Evolutionary conservation across 345 rosid genomes (phyloP), one percentile per base, ranked within the genome.

Genomic region (Salix brachista): DNA sequence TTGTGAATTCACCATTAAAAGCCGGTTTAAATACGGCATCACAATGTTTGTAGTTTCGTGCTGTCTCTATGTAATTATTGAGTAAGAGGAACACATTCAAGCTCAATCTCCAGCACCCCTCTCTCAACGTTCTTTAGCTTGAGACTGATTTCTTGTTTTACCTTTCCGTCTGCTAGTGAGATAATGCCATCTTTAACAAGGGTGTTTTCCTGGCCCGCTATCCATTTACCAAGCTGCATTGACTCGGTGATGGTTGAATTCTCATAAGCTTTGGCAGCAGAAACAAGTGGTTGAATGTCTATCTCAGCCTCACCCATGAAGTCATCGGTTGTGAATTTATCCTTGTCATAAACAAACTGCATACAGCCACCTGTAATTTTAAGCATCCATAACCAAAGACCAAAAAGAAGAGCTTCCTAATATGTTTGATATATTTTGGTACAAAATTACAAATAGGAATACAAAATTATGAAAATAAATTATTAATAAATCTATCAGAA

Each of bases 231-330:
- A 1, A 94, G 91, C 81, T 87, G 92, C 84, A 83, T 88, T 4
- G 98, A 72, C 74, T 90, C 95, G 0, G 52, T 54, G 52, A 87
- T 83, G 42, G 84, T 78, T 16, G 91, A 91, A 8, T 68, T 78
- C 86, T 96, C 97, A 30, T 81, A 84, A 32, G 95, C 96, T 87
- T 84, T 89, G 25, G 99, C 97, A n/a, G 95, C 94, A 65, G 85
- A 44, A 30, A 96, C 86, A 72, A 96, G 86, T 9, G 98, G 94
- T 80, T 96, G 96, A 75, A 94, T 96, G 86, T 96, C 97, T n/a
- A 96, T 92, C 86, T 96, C 98, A 0, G 98, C 95, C 71, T 93
- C 98, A 48, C 99, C 99, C 98, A 93, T 96, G 80, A 93, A 96
- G 87, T 96, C 98, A 75, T 96, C 97, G 0, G 90, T 81, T 44